A percentile compares a stretch with the other conserved stretches of the same genome.
phyloP scores from a whole-genome alignment of 1,284 basidiomycete species.

The Melampsora americana region DNA sequence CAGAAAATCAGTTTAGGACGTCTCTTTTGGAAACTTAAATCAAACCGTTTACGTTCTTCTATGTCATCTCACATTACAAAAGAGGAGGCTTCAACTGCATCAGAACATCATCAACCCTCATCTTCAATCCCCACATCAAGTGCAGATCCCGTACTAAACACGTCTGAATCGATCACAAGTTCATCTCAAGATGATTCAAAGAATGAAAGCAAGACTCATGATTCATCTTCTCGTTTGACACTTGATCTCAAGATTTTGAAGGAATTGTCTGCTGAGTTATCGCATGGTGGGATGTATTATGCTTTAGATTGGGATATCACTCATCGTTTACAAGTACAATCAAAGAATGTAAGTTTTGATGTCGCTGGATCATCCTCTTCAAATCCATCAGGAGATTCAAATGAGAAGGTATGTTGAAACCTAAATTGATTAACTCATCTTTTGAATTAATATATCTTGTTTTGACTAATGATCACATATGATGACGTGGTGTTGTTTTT shows the following conservation, averaged over 20 bases:
- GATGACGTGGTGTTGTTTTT: background rate
- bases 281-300: constrained; percentile 37
- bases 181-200: background rate
- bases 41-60: background rate
- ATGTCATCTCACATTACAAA: background rate
- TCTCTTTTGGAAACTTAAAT: constrained; percentile 27
- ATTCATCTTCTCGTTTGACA: background rate
- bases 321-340: constrained; percentile 17
- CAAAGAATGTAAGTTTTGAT: background rate
- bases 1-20: constrained; percentile 14
- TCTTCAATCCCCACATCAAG: background rate
- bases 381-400: background rate
- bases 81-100: background rate
- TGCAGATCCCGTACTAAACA: background rate
- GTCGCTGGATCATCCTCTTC: background rate
- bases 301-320: constrained; percentile 37
- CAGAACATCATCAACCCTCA: background rate
- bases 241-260: constrained; percentile 31
- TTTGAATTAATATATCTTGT: background rate
- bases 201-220: background rate
- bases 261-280: constrained; percentile 24
- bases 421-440: background rate
- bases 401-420: background rate
- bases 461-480: background rate
- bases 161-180: background rate